These are phyloP conservation scores for Elaeis oleifera DNA, from an alignment of 202 grass and related monocot genomes.

Conservation along the genomic window DNA sequence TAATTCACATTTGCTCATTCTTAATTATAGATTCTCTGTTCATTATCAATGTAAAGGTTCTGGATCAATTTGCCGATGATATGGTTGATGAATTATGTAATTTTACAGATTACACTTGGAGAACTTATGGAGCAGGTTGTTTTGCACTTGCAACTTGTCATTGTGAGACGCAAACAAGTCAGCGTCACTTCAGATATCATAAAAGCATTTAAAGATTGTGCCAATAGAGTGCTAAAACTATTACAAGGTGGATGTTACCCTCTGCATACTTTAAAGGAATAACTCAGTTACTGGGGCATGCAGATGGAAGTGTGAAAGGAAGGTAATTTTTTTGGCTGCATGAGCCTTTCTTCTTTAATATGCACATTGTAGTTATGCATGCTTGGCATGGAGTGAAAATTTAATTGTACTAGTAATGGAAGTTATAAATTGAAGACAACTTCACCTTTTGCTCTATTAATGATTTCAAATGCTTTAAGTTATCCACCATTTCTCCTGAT, in stretches of 20 bases:
- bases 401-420: no score
- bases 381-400: no score
- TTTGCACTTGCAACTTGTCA: slow-evolving; percentile 36
- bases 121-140: slow-evolving; percentile 78
- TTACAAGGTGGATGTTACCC: slow-evolving; percentile 63
- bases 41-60: no score
- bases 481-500: background rate
- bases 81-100: slow-evolving; percentile 11
- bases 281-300: slow-evolving; percentile 54
- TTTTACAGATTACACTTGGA: slow-evolving; percentile 58
- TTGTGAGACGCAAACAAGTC: slow-evolving; percentile 40
- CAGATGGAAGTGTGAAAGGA: slow-evolving; percentile 36
- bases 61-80: no score
- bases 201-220: slow-evolving; percentile 45
- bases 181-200: slow-evolving; percentile 29
- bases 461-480: background rate
- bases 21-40: no score
- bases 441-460: no score
- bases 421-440: no score
- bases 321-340: slow-evolving; percentile 20
- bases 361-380: no score
- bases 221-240: slow-evolving; percentile 41
- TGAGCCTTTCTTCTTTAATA: background rate
- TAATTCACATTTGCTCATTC: no score
- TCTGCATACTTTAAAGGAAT: slow-evolving; percentile 73